Evolutionary conservation across 176 grass and related monocot species (phyloP).

Genomic region (Pontederia paniculata): DNA sequence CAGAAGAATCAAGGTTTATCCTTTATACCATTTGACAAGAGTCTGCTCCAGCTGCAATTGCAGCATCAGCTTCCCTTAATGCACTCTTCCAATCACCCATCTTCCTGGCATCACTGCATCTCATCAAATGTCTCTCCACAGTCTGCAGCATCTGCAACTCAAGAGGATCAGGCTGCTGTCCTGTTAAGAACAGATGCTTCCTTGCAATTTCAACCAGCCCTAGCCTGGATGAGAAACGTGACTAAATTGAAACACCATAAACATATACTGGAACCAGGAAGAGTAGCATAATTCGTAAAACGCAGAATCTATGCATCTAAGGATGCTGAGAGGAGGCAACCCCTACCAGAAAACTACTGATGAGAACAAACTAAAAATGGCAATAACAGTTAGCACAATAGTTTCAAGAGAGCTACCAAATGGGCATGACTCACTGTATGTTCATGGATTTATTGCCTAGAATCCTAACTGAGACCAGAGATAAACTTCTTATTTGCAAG

Average conservation of each 20-base stretch:
- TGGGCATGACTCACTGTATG: no score
- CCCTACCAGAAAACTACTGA: no score
- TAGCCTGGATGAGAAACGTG: slow-evolving; percentile 25
- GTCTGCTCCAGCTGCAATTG: slow-evolving; percentile 36
- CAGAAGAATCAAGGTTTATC: neutral
- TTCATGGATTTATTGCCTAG: no score
- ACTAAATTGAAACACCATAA: neutral
- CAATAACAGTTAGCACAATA: neutral
- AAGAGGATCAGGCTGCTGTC: slow-evolving; percentile 21
- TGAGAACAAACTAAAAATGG: no score
- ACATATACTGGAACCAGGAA: neutral
- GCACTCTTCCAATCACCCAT: slow-evolving; percentile 33
- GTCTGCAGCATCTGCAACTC: slow-evolving; percentile 38
- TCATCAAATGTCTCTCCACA: slow-evolving; percentile 46
- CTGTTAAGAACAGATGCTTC: slow-evolving; percentile 29
- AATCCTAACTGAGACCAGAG: no score
- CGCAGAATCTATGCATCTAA: no score
- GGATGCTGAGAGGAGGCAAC: no score
- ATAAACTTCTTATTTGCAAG: no score
- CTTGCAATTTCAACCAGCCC: slow-evolving; percentile 44
- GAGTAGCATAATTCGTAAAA: no score
- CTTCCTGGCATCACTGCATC: slow-evolving; percentile 38
- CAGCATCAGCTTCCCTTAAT: slow-evolving; percentile 40
- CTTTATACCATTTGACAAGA: neutral
- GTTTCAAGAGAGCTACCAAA: no score